Conservation (phyloP, 352 stramenopile genomes). For the Pythium apleroticum region DNA sequence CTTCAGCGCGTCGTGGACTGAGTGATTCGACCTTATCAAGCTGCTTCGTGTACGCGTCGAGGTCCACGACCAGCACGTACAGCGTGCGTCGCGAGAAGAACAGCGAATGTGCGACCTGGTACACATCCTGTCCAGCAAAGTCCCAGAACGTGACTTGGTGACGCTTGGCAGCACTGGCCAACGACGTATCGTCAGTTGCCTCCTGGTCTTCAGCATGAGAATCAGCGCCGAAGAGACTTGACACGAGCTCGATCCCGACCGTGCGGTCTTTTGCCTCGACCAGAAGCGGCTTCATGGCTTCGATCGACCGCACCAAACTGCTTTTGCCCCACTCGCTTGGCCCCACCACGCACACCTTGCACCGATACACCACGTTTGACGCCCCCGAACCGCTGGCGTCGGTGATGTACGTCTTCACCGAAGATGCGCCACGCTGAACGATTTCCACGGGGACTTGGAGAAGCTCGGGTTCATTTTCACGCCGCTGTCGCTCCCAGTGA, state of each 20-base stretch:
- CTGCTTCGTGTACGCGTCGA: slow-evolving; percentile 1
- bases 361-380: slow-evolving; percentile 10
- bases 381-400: not conserved
- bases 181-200: not conserved
- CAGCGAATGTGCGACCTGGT: not conserved
- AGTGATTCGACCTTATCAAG: not conserved
- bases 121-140: slow-evolving; percentile 1
- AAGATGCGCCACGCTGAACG: slow-evolving; percentile 5
- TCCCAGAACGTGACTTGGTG: slow-evolving; percentile 8
- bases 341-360: slow-evolving; percentile 29
- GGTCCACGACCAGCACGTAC: slow-evolving; percentile 1
- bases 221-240: slow-evolving; percentile 12
- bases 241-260: slow-evolving; percentile 31
- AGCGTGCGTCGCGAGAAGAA: not conserved
- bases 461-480: not conserved
- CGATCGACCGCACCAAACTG: slow-evolving; percentile 30
- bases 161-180: not conserved
- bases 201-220: not conserved
- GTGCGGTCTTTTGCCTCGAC: slow-evolving; percentile 20
- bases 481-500: not conserved
- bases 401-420: slow-evolving; percentile 18
- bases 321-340: slow-evolving; percentile 32
- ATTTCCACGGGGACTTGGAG: slow-evolving; percentile 12
- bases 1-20: not conserved
- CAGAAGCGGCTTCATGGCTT: slow-evolving; percentile 1